Conservation (phyloP, 306 rosid species). For the Comarum palustre region DNA sequence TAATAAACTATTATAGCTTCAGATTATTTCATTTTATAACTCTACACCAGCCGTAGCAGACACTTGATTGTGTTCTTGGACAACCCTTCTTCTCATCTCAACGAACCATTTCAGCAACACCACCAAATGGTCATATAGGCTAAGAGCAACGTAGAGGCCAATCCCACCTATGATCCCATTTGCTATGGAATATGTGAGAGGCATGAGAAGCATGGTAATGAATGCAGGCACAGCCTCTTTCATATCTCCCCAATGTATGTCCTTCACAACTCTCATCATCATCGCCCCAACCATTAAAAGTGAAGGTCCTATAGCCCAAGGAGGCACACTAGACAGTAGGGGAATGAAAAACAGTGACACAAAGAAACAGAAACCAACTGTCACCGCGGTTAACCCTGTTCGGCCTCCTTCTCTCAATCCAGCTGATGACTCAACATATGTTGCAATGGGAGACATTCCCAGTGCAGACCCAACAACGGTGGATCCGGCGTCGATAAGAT, state of each 20-base stretch:
- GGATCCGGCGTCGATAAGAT: slow-evolving; percentile 73
- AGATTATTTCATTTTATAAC: slow-evolving; percentile 42
- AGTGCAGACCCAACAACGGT: slow-evolving; percentile 59
- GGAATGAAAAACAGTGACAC: slow-evolving; percentile 74
- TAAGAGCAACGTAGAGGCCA: slow-evolving; percentile 66
- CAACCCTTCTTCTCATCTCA: slow-evolving; percentile 56
- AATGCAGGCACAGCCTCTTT: slow-evolving; percentile 81
- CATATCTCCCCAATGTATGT: slow-evolving; percentile 66
- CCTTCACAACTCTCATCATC: slow-evolving; percentile 93
- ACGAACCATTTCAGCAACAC: slow-evolving; percentile 44
- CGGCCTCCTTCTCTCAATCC: slow-evolving; percentile 89
- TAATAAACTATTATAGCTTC: slow-evolving; percentile 17
- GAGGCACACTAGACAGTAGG: slow-evolving; percentile 73
- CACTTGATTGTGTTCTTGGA: slow-evolving; percentile 74
- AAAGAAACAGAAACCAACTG: slow-evolving; percentile 62
- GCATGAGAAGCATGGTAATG: slow-evolving; percentile 76
- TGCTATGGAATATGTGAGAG: slow-evolving; percentile 81
- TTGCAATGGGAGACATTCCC: slow-evolving; percentile 68
- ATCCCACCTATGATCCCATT: slow-evolving; percentile 84
- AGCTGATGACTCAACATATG: slow-evolving; percentile 72
- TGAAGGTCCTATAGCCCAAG: slow-evolving; percentile 96
- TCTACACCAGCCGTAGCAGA: slow-evolving; percentile 53
- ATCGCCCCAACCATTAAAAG: slow-evolving; percentile 88
- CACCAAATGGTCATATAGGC: slow-evolving; percentile 47
- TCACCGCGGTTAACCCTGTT: slow-evolving; percentile 77